phyloP scores from a whole-genome alignment of 345 rosid species.

The Citrus reticulata region DNA sequence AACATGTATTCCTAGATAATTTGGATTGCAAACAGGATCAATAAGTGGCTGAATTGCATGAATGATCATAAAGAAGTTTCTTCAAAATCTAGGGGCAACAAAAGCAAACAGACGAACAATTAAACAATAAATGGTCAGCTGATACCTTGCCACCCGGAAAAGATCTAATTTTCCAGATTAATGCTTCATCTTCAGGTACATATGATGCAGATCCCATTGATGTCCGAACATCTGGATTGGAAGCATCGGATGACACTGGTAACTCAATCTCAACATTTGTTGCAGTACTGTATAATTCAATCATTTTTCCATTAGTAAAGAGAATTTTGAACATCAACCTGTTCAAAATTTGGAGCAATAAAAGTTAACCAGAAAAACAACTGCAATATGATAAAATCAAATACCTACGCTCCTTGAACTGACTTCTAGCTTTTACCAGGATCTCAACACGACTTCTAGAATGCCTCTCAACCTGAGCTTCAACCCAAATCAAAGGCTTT shows the following conservation, averaged over 20 bases:
- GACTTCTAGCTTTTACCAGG: slow-evolving; percentile 87
- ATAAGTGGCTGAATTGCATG: not conserved
- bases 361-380: slow-evolving; percentile 5
- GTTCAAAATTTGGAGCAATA: not conserved
- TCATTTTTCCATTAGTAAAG: slow-evolving; percentile 2
- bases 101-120: not conserved
- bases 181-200: slow-evolving; percentile 71
- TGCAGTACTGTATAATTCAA: slow-evolving; percentile 50
- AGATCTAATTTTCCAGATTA: slow-evolving; percentile 75
- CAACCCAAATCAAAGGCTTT: slow-evolving; percentile 94
- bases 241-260: slow-evolving; percentile 75
- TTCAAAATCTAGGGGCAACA: not conserved
- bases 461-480: slow-evolving; percentile 87
- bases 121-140: not conserved
- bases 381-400: not conserved
- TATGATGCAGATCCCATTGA: slow-evolving; percentile 92
- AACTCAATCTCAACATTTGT: slow-evolving; percentile 67
- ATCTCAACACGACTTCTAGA: slow-evolving; percentile 92
- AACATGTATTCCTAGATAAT: slow-evolving; percentile 75
- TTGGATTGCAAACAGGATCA: slow-evolving; percentile 6
- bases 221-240: slow-evolving; percentile 84
- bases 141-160: slow-evolving; percentile 85
- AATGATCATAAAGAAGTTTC: not conserved
- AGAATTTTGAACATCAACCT: slow-evolving; percentile 1
- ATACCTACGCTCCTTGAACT: slow-evolving; percentile 94